Base-by-base conservation (phyloP, 495 filamentous ascomycete species). In the Bacidia gigantensis region DNA sequence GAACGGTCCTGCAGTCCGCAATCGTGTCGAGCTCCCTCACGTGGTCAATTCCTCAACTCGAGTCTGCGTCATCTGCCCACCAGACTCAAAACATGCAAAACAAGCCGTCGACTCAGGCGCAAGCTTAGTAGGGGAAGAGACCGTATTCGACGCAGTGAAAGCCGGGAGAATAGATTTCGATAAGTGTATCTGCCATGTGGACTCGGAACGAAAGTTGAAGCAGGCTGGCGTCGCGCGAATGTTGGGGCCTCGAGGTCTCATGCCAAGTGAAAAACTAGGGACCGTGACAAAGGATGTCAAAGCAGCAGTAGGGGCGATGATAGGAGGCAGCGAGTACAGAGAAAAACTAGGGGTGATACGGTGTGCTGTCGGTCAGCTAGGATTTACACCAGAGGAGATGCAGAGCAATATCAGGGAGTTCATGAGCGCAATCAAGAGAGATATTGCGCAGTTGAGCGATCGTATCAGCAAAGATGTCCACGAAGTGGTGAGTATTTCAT, bases 321-420 rank as follows among this genome's bases (percentile, higher is more conserved):
- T 86, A 3, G 90, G 90, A 41, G 86, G 81, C 60, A 83, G 81
- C 39, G 81, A 87, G 50, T 98, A 95, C 67, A 78, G 87, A 59
- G 92, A 98, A 67, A 77, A 81, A 57, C 62, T 82, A 56, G 93
- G 87, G 29, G 84, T 93, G 40, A 78, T 98, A 29, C 72, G 92
- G 49, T 77, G 95, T 72, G 81, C 90, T 12, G 76, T 98, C 52
- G 92, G 89, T 7, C 90, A 96, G 67, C 71, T 98, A 64, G 86
- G 77, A 2, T 96, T 94, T 66, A 85, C 86, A 11, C 89, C 92
- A 18, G 79, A 88, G 63, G 79, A 90, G 73, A 65, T 98, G 68
- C 75, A 81, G 55, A 80, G 80, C 58, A 98, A 98, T 67, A 74
- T 97, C 67, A 83, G 80, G 68, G 69, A 78, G 29, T 81, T 95